Conservation (phyloP, 768 basidiomycete genomes). For the Baorangia bicolor region DNA sequence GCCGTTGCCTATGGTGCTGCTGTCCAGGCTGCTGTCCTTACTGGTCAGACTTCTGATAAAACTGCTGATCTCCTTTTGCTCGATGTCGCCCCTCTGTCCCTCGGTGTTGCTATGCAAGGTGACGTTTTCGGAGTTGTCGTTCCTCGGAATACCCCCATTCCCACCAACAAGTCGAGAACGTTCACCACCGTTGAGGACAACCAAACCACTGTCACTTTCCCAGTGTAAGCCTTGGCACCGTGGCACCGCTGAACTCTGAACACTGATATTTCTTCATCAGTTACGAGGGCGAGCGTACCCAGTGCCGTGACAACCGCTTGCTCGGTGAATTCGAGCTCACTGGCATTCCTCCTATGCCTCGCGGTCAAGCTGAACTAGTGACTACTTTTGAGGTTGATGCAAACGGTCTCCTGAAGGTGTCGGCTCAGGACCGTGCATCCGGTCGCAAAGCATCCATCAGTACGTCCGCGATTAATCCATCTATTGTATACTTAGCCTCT, state of each 20-base stretch:
- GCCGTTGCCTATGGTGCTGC: constrained; percentile 99
- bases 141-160: constrained; percentile 99
- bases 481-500: constrained; percentile 4
- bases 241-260: neutral
- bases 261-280: constrained; percentile 33
- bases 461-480: constrained; percentile 38
- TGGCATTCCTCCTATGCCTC: constrained; percentile 98
- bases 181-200: constrained; percentile 99
- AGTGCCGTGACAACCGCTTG: constrained; percentile 98
- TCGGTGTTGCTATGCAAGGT: constrained; percentile 99
- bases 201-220: constrained; percentile 99
- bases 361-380: constrained; percentile 98
- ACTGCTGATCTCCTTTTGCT: constrained; percentile 98
- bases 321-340: constrained; percentile 99
- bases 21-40: constrained; percentile 98
- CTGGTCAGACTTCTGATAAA: constrained; percentile 98
- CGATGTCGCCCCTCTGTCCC: constrained; percentile 96
- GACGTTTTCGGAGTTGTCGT: constrained; percentile 99
- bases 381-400: constrained; percentile 99
- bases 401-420: constrained; percentile 98
- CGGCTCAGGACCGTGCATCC: constrained; percentile 96
- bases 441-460: constrained; percentile 99
- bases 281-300: constrained; percentile 99
- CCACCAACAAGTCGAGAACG: constrained; percentile 97
- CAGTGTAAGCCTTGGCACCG: constrained; percentile 60